phyloP scores from a whole-genome alignment of 768 basidiomycete genomes.

The Boletus coccyginus region DNA sequence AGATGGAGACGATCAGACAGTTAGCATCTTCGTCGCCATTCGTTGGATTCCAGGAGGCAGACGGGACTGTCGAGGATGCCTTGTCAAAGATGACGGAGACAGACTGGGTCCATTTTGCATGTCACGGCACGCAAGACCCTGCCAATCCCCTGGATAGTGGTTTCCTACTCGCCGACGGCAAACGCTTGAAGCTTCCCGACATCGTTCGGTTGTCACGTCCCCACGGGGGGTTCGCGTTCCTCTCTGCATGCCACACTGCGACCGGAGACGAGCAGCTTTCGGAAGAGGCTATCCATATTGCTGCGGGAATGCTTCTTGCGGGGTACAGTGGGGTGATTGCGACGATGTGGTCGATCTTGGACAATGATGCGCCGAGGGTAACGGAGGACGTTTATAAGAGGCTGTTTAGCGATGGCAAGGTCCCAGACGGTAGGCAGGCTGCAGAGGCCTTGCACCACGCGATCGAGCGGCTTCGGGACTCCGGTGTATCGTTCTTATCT shows the following conservation, averaged over 20 bases:
- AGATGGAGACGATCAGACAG: constrained; percentile 19
- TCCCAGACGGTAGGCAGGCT: too few relatives aligned
- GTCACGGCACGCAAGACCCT: constrained; percentile 26
- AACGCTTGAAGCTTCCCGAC: background rate
- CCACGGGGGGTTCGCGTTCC: constrained; percentile 28
- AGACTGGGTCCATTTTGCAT: constrained; percentile 28
- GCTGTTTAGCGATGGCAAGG: too few relatives aligned
- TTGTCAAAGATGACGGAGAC: background rate
- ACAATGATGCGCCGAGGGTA: too few relatives aligned
- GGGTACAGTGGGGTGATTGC: too few relatives aligned
- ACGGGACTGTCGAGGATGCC: background rate
- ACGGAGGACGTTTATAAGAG: too few relatives aligned
- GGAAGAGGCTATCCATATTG: background rate
- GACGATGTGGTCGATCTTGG: too few relatives aligned
- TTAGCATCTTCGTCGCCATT: background rate
- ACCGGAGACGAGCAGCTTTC: background rate
- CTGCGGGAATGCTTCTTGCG: too few relatives aligned
- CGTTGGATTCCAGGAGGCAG: too few relatives aligned
- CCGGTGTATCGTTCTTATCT: too few relatives aligned
- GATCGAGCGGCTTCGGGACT: too few relatives aligned
- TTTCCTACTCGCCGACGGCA: constrained; percentile 12
- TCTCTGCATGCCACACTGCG: background rate
- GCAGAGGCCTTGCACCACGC: too few relatives aligned
- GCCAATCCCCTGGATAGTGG: constrained; percentile 18
- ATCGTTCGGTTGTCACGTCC: background rate